A percentile compares a stretch with the other conserved stretches of the same genome.
These are phyloP conservation scores for Coemansia sp. DNA, from an alignment of 192 early-diverging fungal species.

Conservation along the genomic window DNA sequence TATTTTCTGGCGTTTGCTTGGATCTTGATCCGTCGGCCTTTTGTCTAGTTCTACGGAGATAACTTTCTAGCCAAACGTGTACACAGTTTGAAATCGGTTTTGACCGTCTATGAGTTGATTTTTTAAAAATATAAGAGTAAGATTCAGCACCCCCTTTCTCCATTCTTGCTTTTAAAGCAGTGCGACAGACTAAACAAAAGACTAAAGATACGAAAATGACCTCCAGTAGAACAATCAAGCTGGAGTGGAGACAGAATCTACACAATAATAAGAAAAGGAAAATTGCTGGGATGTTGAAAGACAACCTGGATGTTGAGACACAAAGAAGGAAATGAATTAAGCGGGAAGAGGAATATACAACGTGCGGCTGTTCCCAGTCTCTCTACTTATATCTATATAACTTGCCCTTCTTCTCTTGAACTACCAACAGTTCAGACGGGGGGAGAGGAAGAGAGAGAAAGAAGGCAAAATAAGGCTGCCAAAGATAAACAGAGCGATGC, in stretches of 20 bases:
- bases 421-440: neutral
- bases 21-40: neutral
- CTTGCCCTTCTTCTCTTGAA: too few species aligned
- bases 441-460: too few species aligned
- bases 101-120: neutral
- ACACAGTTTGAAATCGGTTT: neutral
- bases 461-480: neutral
- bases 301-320: neutral
- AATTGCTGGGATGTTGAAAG: neutral
- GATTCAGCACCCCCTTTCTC: neutral
- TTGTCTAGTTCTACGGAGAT: neutral
- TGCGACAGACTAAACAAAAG: constrained; percentile 9
- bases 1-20: neutral
- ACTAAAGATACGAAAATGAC: neutral
- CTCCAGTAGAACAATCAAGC: neutral
- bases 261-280: neutral
- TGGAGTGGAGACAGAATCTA: neutral
- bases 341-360: constrained; percentile 11
- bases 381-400: neutral
- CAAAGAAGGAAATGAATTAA: constrained; percentile 3
- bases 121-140: neutral
- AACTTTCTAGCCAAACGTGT: too few species aligned
- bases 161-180: constrained; percentile 6
- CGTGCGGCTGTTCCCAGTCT: constrained; percentile 1
- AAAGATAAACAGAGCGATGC: neutral